Evolutionary conservation across 768 basidiomycete genomes (phyloP).

Genomic region (Myochromella boudieri): DNA sequence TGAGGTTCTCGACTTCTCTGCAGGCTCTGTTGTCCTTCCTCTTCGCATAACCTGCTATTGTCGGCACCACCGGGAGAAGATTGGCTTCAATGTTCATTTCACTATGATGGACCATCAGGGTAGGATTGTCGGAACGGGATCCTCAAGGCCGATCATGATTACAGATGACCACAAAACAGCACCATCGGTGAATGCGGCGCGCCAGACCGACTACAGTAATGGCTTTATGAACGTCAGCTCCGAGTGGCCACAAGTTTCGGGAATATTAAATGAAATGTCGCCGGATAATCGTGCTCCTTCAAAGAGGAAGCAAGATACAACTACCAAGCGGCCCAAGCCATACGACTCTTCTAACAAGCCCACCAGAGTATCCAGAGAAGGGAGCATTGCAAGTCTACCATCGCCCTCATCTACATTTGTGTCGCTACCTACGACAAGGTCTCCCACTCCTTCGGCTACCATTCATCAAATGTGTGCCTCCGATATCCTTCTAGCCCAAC

Average conservation of each 20-base stretch:
- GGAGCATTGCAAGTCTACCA: slow-evolving; percentile 50
- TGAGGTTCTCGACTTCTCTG: slow-evolving; percentile 83
- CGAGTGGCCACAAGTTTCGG: slow-evolving; percentile 49
- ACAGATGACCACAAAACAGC: slow-evolving; percentile 98
- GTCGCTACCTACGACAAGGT: slow-evolving; percentile 42
- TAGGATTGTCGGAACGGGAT: slow-evolving; percentile 76
- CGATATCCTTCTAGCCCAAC: slow-evolving; percentile 26
- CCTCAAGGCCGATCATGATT: slow-evolving; percentile 92
- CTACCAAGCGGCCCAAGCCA: slow-evolving; percentile 68
- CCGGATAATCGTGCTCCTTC: slow-evolving; percentile 39
- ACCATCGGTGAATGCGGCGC: slow-evolving; percentile 26
- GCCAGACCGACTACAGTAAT: slow-evolving; percentile 30
- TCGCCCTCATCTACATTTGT: slow-evolving; percentile 48
- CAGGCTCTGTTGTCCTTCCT: slow-evolving; percentile 87
- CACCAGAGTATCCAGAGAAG: slow-evolving; percentile 46
- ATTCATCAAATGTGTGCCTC: slow-evolving; percentile 29
- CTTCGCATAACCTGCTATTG: slow-evolving; percentile 98
- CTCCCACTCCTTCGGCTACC: slow-evolving; percentile 41
- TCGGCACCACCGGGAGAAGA: slow-evolving; percentile 95
- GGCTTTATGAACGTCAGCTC: slow-evolving; percentile 37
- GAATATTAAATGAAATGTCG: slow-evolving; percentile 26
- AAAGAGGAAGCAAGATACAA: slow-evolving; percentile 50
- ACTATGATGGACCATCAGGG: slow-evolving; percentile 80
- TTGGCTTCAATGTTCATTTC: slow-evolving; percentile 91
- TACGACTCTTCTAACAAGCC: slow-evolving; percentile 58